Evolutionary conservation across 1,284 basidiomycete species (phyloP).

Genomic region (Sanghuangporus weigelae): DNA sequence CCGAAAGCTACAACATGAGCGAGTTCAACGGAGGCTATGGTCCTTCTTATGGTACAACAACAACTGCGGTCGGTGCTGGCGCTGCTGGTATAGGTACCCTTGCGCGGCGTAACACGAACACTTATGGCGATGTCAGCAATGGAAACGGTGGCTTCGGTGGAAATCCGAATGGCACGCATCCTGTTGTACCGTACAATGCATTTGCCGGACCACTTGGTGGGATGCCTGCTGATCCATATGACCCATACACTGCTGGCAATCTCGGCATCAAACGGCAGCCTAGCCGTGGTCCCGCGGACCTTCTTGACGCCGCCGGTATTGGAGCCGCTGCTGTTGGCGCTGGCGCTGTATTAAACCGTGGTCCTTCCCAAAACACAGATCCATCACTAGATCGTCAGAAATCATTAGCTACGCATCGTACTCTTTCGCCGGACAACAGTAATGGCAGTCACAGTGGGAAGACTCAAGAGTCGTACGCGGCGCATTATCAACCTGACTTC

Average conservation of each 20-base stretch:
- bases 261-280: slow-evolving; percentile 16
- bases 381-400: background rate
- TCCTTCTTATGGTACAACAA: slow-evolving; percentile 1
- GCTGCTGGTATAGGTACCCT: slow-evolving; percentile 26
- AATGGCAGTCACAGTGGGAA: slow-evolving; percentile 20
- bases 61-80: slow-evolving; percentile 24
- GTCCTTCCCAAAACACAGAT: slow-evolving; percentile 14
- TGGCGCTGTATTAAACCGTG: slow-evolving; percentile 9
- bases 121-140: background rate
- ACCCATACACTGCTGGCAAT: slow-evolving; percentile 21
- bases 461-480: slow-evolving; percentile 26
- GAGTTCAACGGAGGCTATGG: slow-evolving; percentile 32
- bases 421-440: slow-evolving; percentile 11
- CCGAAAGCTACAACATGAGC: slow-evolving; percentile 44
- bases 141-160: slow-evolving; percentile 11
- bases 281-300: slow-evolving; percentile 21
- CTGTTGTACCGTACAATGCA: slow-evolving; percentile 30
- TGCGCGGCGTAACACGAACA: slow-evolving; percentile 10
- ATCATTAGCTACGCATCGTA: slow-evolving; percentile 9
- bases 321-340: slow-evolving; percentile 10
- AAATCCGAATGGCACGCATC: slow-evolving; percentile 21
- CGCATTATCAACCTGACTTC: slow-evolving; percentile 22
- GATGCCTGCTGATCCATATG: slow-evolving; percentile 19
- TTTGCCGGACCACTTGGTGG: slow-evolving; percentile 29
- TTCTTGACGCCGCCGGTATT: slow-evolving; percentile 25